Evolutionary conservation across 1,139 yeast species (phyloP), one percentile per base, ranked within the genome.

Genomic region (Candida pseudoviswanathii): DNA sequence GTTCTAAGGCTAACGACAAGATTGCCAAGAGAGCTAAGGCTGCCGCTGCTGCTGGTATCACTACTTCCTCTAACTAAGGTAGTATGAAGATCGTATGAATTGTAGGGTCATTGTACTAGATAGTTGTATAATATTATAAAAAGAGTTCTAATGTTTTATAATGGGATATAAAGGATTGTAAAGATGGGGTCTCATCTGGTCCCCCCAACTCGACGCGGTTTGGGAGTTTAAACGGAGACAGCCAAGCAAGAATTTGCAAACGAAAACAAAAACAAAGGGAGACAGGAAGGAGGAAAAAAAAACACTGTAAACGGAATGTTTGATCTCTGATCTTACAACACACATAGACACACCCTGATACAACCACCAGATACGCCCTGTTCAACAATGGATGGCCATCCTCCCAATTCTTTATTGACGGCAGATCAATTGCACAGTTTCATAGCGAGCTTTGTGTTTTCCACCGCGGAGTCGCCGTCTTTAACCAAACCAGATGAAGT

Each of bases 1-100:
- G 98, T 75, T 80, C 89, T 66, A 92, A 92, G 84, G 89, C 97
- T 66, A 82, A 80, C 67, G 94, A 84, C 66, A 88, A 86, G 80
- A 73, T 62, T 47, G 77, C 73, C 50, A 75, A 77, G 71, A 75
- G 63, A 59, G 77, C 75, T 45, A 77, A 74, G 68, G 60, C 65
- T 50, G 64, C 70, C 54, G 79, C 73, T 44, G 43, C 47, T 47
- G 58, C 58, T 34, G 86, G 16, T 16, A 16, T 16, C 16, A 16
- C 30, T 27, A 27, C 30, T 27, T 27, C 30, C 71, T 79, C 80
- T 36, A 36, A 36, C 40, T 37, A 37, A 37, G 16, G 5, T 37
- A 37, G 40, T 37, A 37, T 49, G 8, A 33, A n/a, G 37, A 16
- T 33, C 37, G 21, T 33, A 11, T 33, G 21, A n/a, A 33, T 33